These are phyloP conservation scores for Xylaria sp. DNA, from an alignment of 495 filamentous ascomycete species.

Conservation along the genomic window DNA sequence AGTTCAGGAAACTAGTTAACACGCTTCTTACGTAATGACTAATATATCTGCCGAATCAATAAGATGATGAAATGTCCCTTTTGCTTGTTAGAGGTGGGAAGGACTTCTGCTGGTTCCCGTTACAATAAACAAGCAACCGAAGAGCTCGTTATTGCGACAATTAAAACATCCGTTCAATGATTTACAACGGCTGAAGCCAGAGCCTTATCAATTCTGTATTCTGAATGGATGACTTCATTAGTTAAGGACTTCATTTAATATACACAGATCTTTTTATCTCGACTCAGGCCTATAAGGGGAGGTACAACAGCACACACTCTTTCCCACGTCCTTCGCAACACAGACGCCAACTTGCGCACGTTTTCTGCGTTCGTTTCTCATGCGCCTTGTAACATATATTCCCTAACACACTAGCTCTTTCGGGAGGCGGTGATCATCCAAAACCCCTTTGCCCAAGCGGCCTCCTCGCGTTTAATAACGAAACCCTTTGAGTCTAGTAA, in stretches of 20 bases:
- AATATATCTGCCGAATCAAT: too few species aligned
- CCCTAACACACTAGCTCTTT: not conserved
- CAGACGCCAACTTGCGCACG: too few species aligned
- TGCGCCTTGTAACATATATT: not conserved
- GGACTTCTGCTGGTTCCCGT: too few species aligned
- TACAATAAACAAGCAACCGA: too few species aligned
- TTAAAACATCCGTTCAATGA: not conserved
- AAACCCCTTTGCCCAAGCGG: not conserved
- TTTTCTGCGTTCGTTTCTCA: too few species aligned
- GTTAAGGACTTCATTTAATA: not conserved
- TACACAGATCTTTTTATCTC: not conserved
- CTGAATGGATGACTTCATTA: not conserved
- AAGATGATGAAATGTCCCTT: too few species aligned
- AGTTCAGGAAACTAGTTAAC: too few species aligned
- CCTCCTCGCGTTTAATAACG: constrained; percentile 9
- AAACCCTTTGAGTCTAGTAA: constrained; percentile 27
- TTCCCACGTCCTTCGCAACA: too few species aligned
- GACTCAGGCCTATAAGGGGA: not conserved
- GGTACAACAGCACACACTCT: not conserved
- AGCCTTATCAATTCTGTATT: not conserved
- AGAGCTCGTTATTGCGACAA: too few species aligned
- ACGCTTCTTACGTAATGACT: too few species aligned
- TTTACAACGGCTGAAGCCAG: not conserved
- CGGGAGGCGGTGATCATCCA: constrained; percentile 3
- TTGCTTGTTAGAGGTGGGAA: too few species aligned